Base-by-base conservation (phyloP, 2,329 filamentous ascomycete genomes). In the Fusarium humuli region DNA sequence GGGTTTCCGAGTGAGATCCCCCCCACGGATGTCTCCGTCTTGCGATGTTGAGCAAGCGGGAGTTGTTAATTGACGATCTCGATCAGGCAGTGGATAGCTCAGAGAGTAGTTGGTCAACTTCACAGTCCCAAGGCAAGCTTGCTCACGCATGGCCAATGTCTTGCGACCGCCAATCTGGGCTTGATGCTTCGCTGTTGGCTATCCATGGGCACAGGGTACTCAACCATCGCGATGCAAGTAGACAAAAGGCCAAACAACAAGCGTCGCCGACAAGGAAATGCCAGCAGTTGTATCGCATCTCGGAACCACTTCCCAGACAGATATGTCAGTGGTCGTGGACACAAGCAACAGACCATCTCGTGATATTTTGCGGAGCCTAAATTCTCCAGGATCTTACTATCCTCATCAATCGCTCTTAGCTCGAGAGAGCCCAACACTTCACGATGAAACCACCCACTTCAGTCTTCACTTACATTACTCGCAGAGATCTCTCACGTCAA, bases 211-310 rank as follows among this genome's bases (percentile, higher is more conserved):
- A 29, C 25, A 16, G 18, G 5, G 4, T 23, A 4, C 55, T 47
- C 44, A 27, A 66, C 41, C n/a, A 34, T 23, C 1, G 8, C 18
- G 30, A 12, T 22, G 25, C 18, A 37, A 20, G 13, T 25, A 11
- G 3, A 4, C 2, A 30, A 16, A 0, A 5, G 5, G 5, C 6
- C 25, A 37, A 66, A 60, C 32, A 12, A 5, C 7, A 3, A 37
- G 12, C 34, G 34, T 3, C 18, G 6, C 0, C 34, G 5, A n/a
- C 18, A 37, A 37, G 34, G 1, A 7, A 2, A 14, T 2, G 5
- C 0, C 18, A 14, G 25, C 5, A 41, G 0, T n/a, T n/a, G 3
- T 1, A 16, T 3, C 0, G 5, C 3, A 16, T 5, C 0, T n/a
- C 6, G 23, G 14, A 60, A 60, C 40, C 0, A 48, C 13, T 18